Base-by-base conservation (phyloP, 169 alveolate genomes). In the Eimeria nieschulzi region DNA sequence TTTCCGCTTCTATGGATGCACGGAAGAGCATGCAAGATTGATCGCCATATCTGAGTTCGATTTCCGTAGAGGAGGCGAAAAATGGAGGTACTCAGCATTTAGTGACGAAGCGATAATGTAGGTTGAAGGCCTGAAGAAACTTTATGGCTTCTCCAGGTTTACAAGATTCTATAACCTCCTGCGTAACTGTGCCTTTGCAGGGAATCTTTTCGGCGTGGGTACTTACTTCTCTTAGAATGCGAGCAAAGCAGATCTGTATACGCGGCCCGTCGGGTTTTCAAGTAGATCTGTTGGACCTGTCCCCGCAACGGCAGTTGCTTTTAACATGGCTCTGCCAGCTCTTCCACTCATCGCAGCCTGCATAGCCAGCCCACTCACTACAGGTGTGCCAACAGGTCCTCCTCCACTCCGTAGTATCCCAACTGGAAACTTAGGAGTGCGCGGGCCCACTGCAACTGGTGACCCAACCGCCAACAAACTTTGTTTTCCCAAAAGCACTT, bases 1-100 rank as follows among this genome's bases (percentile, higher is more conserved):
- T 25, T 91, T 91, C 73, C 92, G 80, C 17, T 91, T 91, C 83
- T 91, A 91, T 39, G 94, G 94, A 53, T 83, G 94, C 88, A 91
- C 84, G 12, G 90, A 64, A 25, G 87, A 80, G 21, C 90, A 86
- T 54, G 91, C 91, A 63, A 63, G 80, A 51, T 82, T 82, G 64
- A 90, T 90, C 19, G 90, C 91, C 7, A 53, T 83, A 23, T 55
- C 94, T 7, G 94, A 91, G 46, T 90, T 90, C 56, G 94, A 90
- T 68, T 82, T 70, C 61, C 94, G 94, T 23, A 83, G 94, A 46
- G 94, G 85, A 54, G 94, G 94, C n/a, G 94, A 90, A 46, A 46
- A 90, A 90, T 46, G 90, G 94, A 61, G 94, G 94, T 90, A 85
- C 8, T 56, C 46, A 33, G 46, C 46, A 33, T 3, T 33, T 33